Conservation (phyloP, 495 filamentous ascomycete species). For the Trichoderma asperelloides region DNA sequence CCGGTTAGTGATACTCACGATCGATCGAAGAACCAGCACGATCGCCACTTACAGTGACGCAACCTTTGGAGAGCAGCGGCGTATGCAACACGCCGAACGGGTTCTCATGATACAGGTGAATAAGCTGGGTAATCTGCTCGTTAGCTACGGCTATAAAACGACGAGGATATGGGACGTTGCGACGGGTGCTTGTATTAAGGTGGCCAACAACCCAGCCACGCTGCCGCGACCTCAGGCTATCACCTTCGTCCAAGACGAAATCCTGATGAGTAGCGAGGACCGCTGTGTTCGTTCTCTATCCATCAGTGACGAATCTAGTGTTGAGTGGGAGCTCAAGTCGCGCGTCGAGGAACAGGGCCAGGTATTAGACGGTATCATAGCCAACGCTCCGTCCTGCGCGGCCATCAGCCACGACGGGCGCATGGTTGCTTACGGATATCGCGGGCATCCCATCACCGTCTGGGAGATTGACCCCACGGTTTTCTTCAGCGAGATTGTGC, state of each 20-base stretch:
- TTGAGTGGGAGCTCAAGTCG: not conserved
- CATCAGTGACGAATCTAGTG: not conserved
- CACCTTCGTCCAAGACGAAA: not conserved
- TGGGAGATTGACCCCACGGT: constrained; percentile 11
- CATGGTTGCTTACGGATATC: constrained; percentile 13
- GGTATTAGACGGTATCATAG: not conserved
- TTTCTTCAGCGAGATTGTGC: constrained; percentile 1
- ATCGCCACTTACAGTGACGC: constrained; percentile 2
- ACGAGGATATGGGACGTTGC: constrained; percentile 9
- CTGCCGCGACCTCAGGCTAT: not conserved
- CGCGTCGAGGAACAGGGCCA: not conserved
- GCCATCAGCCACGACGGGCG: constrained; percentile 14
- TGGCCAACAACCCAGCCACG: not conserved
- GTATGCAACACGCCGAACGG: not conserved
- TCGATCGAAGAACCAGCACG: not conserved
- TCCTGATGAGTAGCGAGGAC: not conserved
- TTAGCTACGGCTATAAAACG: constrained; percentile 9
- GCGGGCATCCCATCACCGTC: constrained; percentile 10
- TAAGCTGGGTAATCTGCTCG: not conserved
- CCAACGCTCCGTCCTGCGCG: not conserved
- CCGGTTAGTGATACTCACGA: constrained; percentile 6
- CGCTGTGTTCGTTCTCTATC: not conserved
- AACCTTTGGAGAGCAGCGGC: constrained; percentile 9
- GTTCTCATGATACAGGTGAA: constrained; percentile 2
- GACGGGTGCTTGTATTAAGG: constrained; percentile 1